Evolutionary conservation across 129 eudicot genomes (phyloP), one percentile per base, ranked within the genome.

Genomic region (Escallonia rubra): DNA sequence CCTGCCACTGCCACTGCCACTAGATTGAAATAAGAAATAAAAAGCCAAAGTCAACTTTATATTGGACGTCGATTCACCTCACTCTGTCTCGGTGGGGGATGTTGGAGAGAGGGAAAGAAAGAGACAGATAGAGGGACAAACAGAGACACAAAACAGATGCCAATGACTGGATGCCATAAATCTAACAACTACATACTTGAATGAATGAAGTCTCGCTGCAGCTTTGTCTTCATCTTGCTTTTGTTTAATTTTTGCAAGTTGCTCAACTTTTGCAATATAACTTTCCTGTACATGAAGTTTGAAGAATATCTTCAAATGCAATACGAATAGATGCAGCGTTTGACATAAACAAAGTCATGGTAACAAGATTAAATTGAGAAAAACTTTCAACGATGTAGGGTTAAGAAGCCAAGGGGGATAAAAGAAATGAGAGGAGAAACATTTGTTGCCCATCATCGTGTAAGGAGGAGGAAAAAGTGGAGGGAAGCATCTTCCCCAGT

Each of bases 151-250:
- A 52, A 16, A 56, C 10, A 66, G 44, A 64, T 63, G 57, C 64
- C 43, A 38, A 15, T 8, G 5, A 12, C 68, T 53, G 56, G 50
- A 14, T 43, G 46, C 42, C 16, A 81, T 49, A 39, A 63, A 81
- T 63, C 53, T 12, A 45, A 41, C 59, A 52, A 64, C 44, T 8
- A 53, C 81, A 62, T 79, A 89, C 96, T 79, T 80, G 47, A 79
- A 88, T 34, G 96, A 89, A 73, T 89, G 96, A 76, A 93, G 73
- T 54, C 82, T 76, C 41, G 91, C 95, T 41, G 90, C 71, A 72
- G 79, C 81, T 77, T 76, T 89, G 40, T 86, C 89, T 67, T 88
- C 90, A 68, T 84, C 92, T 74, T 86, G 99, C 80, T 85, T 82
- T 65, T 78, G 85, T 71, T 85, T 93, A 56, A 93, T 63, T 79